Base-by-base conservation (phyloP, 352 stramenopile species). In the Achlya hypogyna region DNA sequence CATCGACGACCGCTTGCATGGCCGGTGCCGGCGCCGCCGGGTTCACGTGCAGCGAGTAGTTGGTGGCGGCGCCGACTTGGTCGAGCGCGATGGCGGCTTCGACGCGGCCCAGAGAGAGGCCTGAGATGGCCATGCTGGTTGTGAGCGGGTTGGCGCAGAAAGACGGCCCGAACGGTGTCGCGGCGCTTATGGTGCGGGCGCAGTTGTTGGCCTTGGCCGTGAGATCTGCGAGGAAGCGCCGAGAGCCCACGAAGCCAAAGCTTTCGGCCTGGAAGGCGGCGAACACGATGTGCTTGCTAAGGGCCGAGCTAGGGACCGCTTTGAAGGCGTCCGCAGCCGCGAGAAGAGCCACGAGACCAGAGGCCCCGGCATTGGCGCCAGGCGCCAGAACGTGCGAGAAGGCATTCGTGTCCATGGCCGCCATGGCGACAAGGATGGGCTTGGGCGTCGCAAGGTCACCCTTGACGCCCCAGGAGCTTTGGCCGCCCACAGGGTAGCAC, bases 201-300 rank as follows among this genome's bases (percentile, higher is more conserved):
- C 83, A 94, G n/a, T 77, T 67, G 2, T 72, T 63, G n/a, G 85
- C 69, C 23, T 79, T 77, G 0, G 72, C 76, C 49, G 71, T 72
- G 27, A 92, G 38, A 63, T 94, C 85, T 9, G 75, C 74, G 2
- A 94, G 70, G 65, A 94, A 91, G 53, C 78, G 80, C 20, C 85
- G 79, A 35, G 85, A 94, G 49, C 85, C 85, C 3, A 90, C 82
- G 74, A 94, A 94, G 18, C 85, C 85, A 56, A 80, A 92, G 28
- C 86, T 87, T 54, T 94, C 85, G 5, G 74, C 81, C 59, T 92
- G 83, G 72, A 94, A 94, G 31, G 77, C 75, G 0, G 82, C 81
- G 74, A 94, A 94, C 60, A 92, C 82, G 52, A 94, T 74, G 63
- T 84, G 78, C 70, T 89, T 89, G 58, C 78, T 71, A 18, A 94